Base-by-base conservation (phyloP, 148 eudicot genomes). In the Fagopyrum homotropicum region DNA sequence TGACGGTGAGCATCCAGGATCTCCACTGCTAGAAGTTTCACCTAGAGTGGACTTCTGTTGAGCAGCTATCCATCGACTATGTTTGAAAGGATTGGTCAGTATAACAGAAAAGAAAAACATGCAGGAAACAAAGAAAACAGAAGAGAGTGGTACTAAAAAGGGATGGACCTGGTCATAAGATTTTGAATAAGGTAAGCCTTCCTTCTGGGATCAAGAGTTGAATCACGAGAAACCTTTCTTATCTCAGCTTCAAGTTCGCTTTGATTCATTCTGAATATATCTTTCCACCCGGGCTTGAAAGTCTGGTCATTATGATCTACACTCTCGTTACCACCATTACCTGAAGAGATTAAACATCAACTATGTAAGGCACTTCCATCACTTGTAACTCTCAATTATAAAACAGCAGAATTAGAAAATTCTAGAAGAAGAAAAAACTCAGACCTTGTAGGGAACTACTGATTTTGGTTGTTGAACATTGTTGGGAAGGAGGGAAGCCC, bases 261-360 rank as follows among this genome's bases (percentile, higher is more conserved):
- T 80, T 95, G 98, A 81, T 95, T 95, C 98, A 95, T 95, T 74
- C 98, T 82, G 84, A 95, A 95, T 8, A 95, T 95, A 77, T 95
- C 98, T 76, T 90, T 92, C 98, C 98, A 95, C 19, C 98, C 98
- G 81, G 98, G 98, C 89, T 92, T 95, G 82, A 95, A 95, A 50
- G 90, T 88, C 69, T 83, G 82, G 79, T 90, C 97, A 85, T 79
- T 85, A 45, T 73, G 87, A 76, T 90, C 96, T 63, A 87, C 46
- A 69, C 84, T 78, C 77, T 90, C 96, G 55, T 83, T 89, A 51
- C 80, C 55, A 77, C 88, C 96, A 72, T 77, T 78, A 40, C 88
- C 97, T 94, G 77, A 44, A 61, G 55, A 66, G 69, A 30, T 80
- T 72, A 63, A 40, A 45, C 15, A 60, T 71, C 9, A 9, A 56